These are phyloP conservation scores for Fraxinus cuspidata DNA, from an alignment of 257 asterid species.

Conservation along the genomic window DNA sequence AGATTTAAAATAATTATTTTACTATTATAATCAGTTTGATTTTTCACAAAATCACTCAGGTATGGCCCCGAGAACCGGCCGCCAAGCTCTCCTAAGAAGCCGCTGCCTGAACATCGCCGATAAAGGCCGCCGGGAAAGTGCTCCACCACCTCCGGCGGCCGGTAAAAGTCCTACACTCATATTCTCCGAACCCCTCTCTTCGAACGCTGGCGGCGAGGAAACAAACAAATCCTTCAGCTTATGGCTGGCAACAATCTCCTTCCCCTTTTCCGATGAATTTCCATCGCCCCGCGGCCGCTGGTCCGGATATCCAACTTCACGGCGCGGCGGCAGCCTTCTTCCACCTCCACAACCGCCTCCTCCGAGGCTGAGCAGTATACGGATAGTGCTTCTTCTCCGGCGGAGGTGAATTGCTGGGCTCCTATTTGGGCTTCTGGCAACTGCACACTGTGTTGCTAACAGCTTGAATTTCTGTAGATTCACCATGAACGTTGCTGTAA, in stretches of 20 bases:
- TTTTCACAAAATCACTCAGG: conserved; percentile 42
- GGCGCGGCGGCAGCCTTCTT: conserved; percentile 19
- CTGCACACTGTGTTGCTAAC: conserved; percentile 80
- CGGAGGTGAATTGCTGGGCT: conserved; percentile 91
- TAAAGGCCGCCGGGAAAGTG: conserved; percentile 49
- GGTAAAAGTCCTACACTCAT: conserved; percentile 36
- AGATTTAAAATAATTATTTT: not conserved
- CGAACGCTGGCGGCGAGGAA: conserved; percentile 67
- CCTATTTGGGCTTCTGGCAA: conserved; percentile 74
- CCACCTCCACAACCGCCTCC: conserved; percentile 1
- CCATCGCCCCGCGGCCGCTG: conserved; percentile 16
- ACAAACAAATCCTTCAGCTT: conserved; percentile 64
- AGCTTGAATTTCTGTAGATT: conserved; percentile 81
- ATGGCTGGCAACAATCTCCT: conserved; percentile 27
- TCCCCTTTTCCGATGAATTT: conserved; percentile 29
- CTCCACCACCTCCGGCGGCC: conserved; percentile 30
- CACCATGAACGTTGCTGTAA: conserved; percentile 43
- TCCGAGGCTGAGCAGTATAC: conserved; percentile 69
- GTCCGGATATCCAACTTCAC: conserved; percentile 31
- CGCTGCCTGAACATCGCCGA: conserved; percentile 62
- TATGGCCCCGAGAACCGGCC: conserved; percentile 60
- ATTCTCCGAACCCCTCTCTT: conserved; percentile 42
- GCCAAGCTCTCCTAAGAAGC: conserved; percentile 61
- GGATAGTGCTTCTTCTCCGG: conserved; percentile 65
- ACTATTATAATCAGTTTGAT: not conserved